Conservation (phyloP, 2,329 filamentous ascomycete genomes). For the Botrytis sinoallii region DNA sequence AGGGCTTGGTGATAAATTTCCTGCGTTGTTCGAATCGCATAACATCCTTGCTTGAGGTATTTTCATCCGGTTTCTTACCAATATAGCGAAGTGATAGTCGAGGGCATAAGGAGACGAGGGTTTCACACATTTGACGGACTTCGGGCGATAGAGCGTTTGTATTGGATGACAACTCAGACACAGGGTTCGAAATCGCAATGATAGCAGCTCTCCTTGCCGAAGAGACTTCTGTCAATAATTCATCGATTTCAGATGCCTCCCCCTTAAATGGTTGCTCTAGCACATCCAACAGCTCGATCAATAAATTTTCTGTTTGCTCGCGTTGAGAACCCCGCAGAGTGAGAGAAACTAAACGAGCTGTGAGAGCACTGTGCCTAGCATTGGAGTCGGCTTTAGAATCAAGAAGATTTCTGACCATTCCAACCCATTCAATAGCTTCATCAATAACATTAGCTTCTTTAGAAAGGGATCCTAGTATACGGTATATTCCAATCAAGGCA, state of each 20-base stretch:
- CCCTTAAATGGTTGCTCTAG: constrained; percentile 60
- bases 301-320: constrained; percentile 42
- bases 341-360: constrained; percentile 54
- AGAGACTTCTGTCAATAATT: constrained; percentile 56
- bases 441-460: constrained; percentile 46
- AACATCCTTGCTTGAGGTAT: constrained; percentile 53
- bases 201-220: constrained; percentile 54
- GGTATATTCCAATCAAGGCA: constrained; percentile 39
- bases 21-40: constrained; percentile 61
- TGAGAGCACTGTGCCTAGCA: constrained; percentile 45
- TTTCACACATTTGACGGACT: constrained; percentile 47
- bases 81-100: constrained; percentile 61
- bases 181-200: constrained; percentile 25
- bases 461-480: constrained; percentile 50
- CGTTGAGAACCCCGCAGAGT: constrained; percentile 47
- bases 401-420: constrained; percentile 40
- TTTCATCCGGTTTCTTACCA: constrained; percentile 52
- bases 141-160: constrained; percentile 23
- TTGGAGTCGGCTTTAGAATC: constrained; percentile 31
- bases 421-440: constrained; percentile 56
- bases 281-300: constrained; percentile 50
- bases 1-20: constrained; percentile 45
- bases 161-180: constrained; percentile 1
- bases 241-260: constrained; percentile 57
- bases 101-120: constrained; percentile 56